A percentile compares a stretch with the other conserved stretches of the same genome.
Evolutionary conservation across 805 yeast species (phyloP).

Genomic region (Cyberlindnera misumaiensis): DNA sequence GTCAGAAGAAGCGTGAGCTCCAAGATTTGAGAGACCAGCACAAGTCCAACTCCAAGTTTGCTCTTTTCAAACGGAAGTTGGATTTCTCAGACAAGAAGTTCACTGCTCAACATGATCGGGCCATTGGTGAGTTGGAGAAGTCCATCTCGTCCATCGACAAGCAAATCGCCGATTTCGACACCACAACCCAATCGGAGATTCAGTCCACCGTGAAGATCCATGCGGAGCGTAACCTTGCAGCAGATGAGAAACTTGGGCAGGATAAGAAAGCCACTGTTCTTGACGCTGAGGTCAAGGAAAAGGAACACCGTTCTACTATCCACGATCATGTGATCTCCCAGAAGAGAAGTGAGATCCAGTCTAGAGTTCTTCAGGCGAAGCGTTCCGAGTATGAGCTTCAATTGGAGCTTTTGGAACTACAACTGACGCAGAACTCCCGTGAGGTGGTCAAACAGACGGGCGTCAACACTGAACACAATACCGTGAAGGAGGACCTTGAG

Average conservation of each 20-base stretch:
- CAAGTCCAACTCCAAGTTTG: constrained; percentile 20
- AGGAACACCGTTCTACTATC: constrained; percentile 12
- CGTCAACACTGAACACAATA: constrained; percentile 11
- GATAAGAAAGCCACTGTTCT: constrained; percentile 13
- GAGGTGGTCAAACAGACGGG: constrained; percentile 18
- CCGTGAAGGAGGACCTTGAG: constrained; percentile 15
- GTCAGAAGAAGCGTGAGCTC: constrained; percentile 21
- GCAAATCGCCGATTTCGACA: constrained; percentile 17
- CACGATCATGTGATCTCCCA: constrained; percentile 17
- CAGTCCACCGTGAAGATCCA: constrained; percentile 12
- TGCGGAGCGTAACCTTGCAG: constrained; percentile 7
- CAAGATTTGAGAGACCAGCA: constrained; percentile 21
- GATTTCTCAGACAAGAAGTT: constrained; percentile 19
- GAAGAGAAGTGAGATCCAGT: constrained; percentile 17
- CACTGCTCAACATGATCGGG: constrained; percentile 10
- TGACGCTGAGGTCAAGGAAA: constrained; percentile 14
- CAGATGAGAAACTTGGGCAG: constrained; percentile 15
- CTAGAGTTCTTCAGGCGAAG: constrained; percentile 22
- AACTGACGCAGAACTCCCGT: constrained; percentile 21
- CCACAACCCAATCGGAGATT: constrained; percentile 18
- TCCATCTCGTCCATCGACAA: constrained; percentile 16
- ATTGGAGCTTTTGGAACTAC: constrained; percentile 18
- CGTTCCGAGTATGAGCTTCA: constrained; percentile 21
- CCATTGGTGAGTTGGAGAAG: constrained; percentile 17
- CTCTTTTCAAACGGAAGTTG: constrained; percentile 22